Conservation (phyloP, 805 yeast genomes). For the Lachancea waltii region DNA sequence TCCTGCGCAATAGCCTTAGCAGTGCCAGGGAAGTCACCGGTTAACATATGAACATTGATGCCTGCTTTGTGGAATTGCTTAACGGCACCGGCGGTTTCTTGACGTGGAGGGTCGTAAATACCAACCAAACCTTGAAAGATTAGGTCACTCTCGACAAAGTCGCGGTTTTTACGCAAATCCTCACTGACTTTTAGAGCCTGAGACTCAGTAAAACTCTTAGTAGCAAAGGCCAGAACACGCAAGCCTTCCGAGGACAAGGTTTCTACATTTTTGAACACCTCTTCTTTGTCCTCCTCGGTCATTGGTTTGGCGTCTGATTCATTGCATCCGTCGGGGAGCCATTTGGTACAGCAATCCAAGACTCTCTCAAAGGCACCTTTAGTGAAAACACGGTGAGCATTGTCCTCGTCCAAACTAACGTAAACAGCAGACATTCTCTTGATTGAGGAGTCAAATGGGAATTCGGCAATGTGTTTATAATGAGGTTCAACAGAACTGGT, state of each 20-base stretch:
- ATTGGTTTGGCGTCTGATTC: conserved; percentile 51
- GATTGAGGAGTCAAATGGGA: conserved; percentile 78
- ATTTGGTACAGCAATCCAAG: conserved; percentile 52
- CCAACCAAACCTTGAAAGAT: conserved; percentile 82
- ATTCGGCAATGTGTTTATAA: conserved; percentile 54
- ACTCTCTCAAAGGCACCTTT: conserved; percentile 90
- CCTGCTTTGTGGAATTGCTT: conserved; percentile 80
- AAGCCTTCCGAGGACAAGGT: conserved; percentile 74
- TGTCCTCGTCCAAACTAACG: conserved; percentile 37
- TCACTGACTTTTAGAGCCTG: conserved; percentile 26
- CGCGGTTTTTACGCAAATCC: conserved; percentile 24
- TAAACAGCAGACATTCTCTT: conserved; percentile 81
- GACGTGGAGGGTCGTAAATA: conserved; percentile 96
- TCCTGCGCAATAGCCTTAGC: conserved; percentile 81
- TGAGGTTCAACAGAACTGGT: conserved; percentile 44
- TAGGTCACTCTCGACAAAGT: conserved; percentile 50
- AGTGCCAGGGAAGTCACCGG: conserved; percentile 88
- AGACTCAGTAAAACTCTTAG: conserved; percentile 28
- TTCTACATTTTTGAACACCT: conserved; percentile 51
- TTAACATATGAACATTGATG: conserved; percentile 95
- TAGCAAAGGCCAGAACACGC: conserved; percentile 78
- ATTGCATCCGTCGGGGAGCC: conserved; percentile 32
- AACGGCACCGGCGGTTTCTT: conserved; percentile 70
- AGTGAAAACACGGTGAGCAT: conserved; percentile 53
- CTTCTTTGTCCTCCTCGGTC: conserved; percentile 41